Base-by-base conservation (phyloP, 331 rosid genomes). In the Quercus lobata region DNA sequence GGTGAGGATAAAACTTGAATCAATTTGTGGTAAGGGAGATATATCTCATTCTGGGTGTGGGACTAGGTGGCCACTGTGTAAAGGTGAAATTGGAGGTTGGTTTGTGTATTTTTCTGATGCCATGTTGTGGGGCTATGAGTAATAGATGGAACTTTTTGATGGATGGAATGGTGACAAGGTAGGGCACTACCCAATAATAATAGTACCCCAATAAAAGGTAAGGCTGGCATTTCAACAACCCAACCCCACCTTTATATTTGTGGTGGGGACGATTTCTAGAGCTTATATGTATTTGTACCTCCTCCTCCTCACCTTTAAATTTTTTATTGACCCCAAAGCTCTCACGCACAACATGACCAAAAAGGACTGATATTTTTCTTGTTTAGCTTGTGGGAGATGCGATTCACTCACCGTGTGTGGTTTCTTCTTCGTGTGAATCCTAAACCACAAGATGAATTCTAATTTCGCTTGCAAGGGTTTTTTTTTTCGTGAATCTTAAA, bases 161-260 rank as follows among this genome's bases (percentile, higher is more conserved):
- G 87, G 78, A 76, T 84, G 93, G 92, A 91, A 86, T 76, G 82
- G 84, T 82, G 90, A 86, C 90, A 78, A 65, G 87, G 88, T 79
- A 83, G 87, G 89, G 60, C 93, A 88, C 84, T 81, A 78, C 79
- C 86, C 49, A 41, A 9, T 41, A 53, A 77, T 55, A 35, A 62
- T 81, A 72, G 69, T 79, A 22, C 49, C 69, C 55, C 69, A 74
- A 62, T 35, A 25, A 49, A 81, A 30, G 77, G 81, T 65, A 27
- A 68, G 88, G 84, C 75, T 71, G 79, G 68, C 86, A 75, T 70
- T 66, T 57, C 83, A 75, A 53, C 82, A 5, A 78, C 82, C 82
- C 71, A 76, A 35, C 83, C 79, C 81, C 58, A 62, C 83, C 29
- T 41, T 80, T 73, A 19, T 35, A 54, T 68, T 72, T 70, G 22